These are phyloP conservation scores for Phylloporus sp. DNA, from an alignment of 768 basidiomycete species.

Conservation along the genomic window DNA sequence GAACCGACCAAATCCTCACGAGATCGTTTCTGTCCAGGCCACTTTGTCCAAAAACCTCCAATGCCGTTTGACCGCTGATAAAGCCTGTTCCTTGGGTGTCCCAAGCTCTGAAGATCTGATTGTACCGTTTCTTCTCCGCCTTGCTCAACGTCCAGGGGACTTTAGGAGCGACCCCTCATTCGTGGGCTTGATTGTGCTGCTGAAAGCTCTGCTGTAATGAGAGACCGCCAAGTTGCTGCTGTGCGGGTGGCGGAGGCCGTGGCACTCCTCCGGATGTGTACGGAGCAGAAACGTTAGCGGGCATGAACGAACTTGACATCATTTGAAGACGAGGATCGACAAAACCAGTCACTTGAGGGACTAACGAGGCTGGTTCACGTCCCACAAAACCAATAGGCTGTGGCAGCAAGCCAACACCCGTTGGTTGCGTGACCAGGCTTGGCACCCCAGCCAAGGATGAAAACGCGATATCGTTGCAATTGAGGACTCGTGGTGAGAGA, in stretches of 20 bases:
- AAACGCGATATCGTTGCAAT: too few relatives aligned
- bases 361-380: too few relatives aligned
- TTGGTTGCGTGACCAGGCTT: slow-evolving; percentile 19
- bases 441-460: slow-evolving; percentile 11
- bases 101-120: slow-evolving; percentile 93
- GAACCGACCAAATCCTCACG: slow-evolving; percentile 83
- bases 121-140: too few relatives aligned
- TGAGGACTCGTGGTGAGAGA: too few relatives aligned
- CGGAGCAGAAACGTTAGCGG: slow-evolving; percentile 57
- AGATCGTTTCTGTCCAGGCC: slow-evolving; percentile 92
- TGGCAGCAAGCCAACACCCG: too few relatives aligned
- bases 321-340: slow-evolving; percentile 80
- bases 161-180: slow-evolving; percentile 60
- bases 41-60: too few relatives aligned
- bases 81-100: slow-evolving; percentile 77
- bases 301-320: slow-evolving; percentile 91
- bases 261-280: slow-evolving; percentile 59
- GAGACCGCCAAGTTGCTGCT: slow-evolving; percentile 47
- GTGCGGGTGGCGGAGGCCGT: too few relatives aligned
- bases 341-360: too few relatives aligned
- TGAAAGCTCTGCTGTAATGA: slow-evolving; percentile 83
- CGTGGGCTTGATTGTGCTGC: slow-evolving; percentile 75
- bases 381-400: too few relatives aligned
- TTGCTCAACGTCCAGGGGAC: slow-evolving; percentile 83
- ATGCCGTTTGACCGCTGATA: slow-evolving; percentile 81